These are phyloP conservation scores for Kodamaea sp. DNA, from an alignment of 1,139 yeast species.

Conservation along the genomic window DNA sequence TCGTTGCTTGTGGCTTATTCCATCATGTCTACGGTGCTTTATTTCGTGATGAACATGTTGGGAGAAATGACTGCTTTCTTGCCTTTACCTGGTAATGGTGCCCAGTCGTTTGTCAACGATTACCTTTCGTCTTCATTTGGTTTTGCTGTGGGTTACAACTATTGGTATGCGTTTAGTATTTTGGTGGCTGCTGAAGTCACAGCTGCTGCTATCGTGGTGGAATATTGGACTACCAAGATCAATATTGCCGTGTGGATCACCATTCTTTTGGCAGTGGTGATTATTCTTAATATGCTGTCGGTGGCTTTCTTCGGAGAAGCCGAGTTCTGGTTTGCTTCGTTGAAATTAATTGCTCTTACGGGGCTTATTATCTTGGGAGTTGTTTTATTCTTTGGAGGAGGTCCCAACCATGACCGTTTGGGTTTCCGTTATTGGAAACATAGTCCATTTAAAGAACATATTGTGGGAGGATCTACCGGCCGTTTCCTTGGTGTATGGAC, in stretches of 20 bases:
- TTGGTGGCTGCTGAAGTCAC: constrained; percentile 53
- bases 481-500: constrained; percentile 41
- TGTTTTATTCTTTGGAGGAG: constrained; percentile 46
- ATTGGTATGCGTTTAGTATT: constrained; percentile 51
- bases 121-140: constrained; percentile 40
- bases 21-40: constrained; percentile 53
- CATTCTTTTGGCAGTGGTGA: constrained; percentile 42
- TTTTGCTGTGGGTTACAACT: constrained; percentile 51
- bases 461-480: constrained; percentile 61
- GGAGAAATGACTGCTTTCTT: constrained; percentile 65
- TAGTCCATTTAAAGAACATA: constrained; percentile 49
- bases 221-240: constrained; percentile 57
- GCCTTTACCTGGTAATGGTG: constrained; percentile 51
- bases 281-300: constrained; percentile 43
- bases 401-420: constrained; percentile 20
- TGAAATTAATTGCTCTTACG: constrained; percentile 39
- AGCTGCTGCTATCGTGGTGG: constrained; percentile 52
- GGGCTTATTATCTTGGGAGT: constrained; percentile 45
- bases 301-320: constrained; percentile 63
- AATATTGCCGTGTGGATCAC: constrained; percentile 57
- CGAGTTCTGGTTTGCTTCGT: constrained; percentile 65
- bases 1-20: constrained; percentile 48
- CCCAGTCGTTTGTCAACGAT: constrained; percentile 39
- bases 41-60: constrained; percentile 56
- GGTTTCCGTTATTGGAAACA: constrained; percentile 67